Base-by-base conservation (phyloP, 257 asterid genomes). In the Jacaranda mimosifolia region DNA sequence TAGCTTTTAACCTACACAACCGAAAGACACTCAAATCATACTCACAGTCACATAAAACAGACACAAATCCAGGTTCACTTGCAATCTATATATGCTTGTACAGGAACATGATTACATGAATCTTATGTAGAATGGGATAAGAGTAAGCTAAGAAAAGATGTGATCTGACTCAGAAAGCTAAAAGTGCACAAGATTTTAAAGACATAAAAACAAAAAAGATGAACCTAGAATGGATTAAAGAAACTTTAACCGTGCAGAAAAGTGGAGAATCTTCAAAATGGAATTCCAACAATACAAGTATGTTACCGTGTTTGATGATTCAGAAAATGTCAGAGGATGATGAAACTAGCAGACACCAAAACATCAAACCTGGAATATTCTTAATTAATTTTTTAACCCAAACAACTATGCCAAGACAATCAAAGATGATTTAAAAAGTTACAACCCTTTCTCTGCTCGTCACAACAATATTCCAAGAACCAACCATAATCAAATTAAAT, bases 131-230 rank as follows among this genome's bases (percentile, higher is more conserved):
- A 66, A 60, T 32, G 76, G 68, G 65, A 79, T 21, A 66, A 62
- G 72, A n/a, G 70, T 60, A 75, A 72, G 68, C 69, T 63, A 68
- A 76, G 65, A 19, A 77, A 83, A 79, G 83, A 81, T 80, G 85
- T 76, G 68, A 82, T 84, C 91, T 82, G 90, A 89, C 81, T 88
- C 89, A 83, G 84, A 87, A 87, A 86, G 92, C 43, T 75, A 60
- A 69, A 81, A 80, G 73, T 63, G 73, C 32, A 42, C 9, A 14
- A 14, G 17, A 19, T 11, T 21, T 63, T 52, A 73, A 55, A 73
- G 66, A 63, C 70, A 72, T 63, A 53, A 77, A 65, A 67, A 75
- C 72, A 56, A 81, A 75, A 83, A 52, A 63, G 83, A 75, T 72
- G 79, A 77, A 87, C 68, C 91, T 72, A 79, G 74, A 60, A 68